Evolutionary conservation across 1,284 basidiomycete species (phyloP).

Genomic region (Ceraceosorus bombacis): DNA sequence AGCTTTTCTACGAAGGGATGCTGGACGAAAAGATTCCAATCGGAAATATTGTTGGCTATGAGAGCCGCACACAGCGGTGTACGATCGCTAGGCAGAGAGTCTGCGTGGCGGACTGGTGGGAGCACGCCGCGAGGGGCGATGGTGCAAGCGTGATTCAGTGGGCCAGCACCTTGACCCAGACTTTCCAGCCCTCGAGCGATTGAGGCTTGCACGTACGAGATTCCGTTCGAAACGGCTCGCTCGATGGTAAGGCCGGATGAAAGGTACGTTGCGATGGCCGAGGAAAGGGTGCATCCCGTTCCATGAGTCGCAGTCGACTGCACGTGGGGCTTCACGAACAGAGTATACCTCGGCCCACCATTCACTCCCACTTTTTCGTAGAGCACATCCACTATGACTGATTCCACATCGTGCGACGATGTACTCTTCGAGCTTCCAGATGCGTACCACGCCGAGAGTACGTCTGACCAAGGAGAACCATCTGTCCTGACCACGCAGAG

Average conservation of each 20-base stretch:
- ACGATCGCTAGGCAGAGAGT: neutral
- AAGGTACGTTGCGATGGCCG: constrained; percentile 67
- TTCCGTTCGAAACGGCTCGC: constrained; percentile 59
- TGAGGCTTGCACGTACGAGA: constrained; percentile 66
- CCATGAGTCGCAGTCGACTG: constrained; percentile 60
- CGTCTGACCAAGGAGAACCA: constrained; percentile 16
- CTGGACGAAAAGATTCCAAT: constrained; percentile 51
- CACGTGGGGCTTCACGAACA: constrained; percentile 35
- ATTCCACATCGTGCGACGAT: constrained; percentile 17
- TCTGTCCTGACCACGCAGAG: constrained; percentile 16
- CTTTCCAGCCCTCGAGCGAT: constrained; percentile 63
- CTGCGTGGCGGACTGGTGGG: neutral
- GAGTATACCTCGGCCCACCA: constrained; percentile 5
- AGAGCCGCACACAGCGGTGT: constrained; percentile 3
- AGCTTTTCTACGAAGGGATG: constrained; percentile 74
- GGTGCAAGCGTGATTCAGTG: constrained; percentile 75
- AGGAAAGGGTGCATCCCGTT: constrained; percentile 83
- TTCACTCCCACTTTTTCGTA: constrained; percentile 46
- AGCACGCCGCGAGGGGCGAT: constrained; percentile 50
- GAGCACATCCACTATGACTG: constrained; percentile 57
- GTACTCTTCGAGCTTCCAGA: constrained; percentile 57
- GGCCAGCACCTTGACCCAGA: constrained; percentile 71
- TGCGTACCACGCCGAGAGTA: constrained; percentile 56
- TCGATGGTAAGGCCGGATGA: constrained; percentile 58
- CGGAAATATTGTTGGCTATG: constrained; percentile 28